These are phyloP conservation scores for Geranium incanum DNA, from an alignment of 441 rosid species.

Conservation along the genomic window DNA sequence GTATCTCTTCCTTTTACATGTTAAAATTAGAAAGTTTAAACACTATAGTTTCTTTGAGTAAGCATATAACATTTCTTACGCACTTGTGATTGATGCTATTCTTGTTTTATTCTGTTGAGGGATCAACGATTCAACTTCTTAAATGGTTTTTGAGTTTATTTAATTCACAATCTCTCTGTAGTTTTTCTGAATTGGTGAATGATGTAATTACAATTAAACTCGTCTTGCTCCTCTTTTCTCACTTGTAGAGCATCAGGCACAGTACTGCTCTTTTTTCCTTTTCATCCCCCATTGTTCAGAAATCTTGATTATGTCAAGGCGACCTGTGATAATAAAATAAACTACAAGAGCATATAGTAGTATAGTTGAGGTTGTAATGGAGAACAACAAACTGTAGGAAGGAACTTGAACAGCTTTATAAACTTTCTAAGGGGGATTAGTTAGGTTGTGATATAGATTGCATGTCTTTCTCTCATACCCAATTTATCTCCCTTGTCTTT, in stretches of 20 bases:
- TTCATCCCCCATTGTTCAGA: background rate
- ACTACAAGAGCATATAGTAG: background rate
- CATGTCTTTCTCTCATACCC: background rate
- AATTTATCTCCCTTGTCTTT: background rate
- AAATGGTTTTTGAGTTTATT: background rate
- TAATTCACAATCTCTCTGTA: background rate
- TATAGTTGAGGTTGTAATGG: background rate
- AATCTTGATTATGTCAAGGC: background rate
- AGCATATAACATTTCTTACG: background rate
- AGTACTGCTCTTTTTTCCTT: background rate
- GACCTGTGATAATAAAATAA: background rate
- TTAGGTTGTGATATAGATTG: background rate
- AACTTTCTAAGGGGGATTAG: background rate
- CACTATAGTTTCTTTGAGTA: background rate
- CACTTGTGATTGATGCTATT: background rate
- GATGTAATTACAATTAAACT: background rate
- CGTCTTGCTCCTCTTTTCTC: background rate
- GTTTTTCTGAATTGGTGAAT: background rate
- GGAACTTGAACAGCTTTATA: background rate
- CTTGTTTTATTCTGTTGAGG: background rate
- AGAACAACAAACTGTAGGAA: background rate
- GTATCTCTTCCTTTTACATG: conserved; percentile 23
- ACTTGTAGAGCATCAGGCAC: background rate
- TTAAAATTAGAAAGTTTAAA: background rate
- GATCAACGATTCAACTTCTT: background rate